Evolutionary conservation across 2,329 filamentous ascomycete species (phyloP).

Genomic region (Cytospora piceae): DNA sequence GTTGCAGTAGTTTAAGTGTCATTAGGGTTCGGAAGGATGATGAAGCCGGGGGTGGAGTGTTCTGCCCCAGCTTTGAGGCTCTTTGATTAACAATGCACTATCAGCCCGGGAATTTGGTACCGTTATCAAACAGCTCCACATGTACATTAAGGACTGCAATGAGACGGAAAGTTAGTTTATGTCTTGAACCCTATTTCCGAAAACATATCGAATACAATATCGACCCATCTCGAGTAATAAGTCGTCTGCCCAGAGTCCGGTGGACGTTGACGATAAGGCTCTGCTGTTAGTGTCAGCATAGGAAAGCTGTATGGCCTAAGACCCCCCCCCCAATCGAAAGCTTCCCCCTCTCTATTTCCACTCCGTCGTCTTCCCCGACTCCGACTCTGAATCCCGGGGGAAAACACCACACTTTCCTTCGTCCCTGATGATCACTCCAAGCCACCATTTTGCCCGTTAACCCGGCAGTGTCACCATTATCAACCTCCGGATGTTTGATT

Average conservation of each 20-base stretch:
- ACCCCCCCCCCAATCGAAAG: too few species aligned
- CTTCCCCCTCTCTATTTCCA: not conserved
- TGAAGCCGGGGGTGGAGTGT: not conserved
- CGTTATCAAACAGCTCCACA: not conserved
- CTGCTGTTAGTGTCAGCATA: slow-evolving; percentile 1
- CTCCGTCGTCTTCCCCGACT: not conserved
- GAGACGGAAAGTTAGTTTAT: fast-evolving
- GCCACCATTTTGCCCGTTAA: not conserved
- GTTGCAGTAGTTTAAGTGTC: too few species aligned
- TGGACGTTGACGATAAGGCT: slow-evolving; percentile 5
- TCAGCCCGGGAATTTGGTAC: too few species aligned
- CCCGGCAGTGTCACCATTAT: not conserved
- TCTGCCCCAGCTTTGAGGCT: slow-evolving; percentile 8
- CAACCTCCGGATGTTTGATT: not conserved
- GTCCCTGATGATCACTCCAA: not conserved
- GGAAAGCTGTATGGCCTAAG: not conserved
- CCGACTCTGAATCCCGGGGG: not conserved
- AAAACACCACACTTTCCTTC: not conserved
- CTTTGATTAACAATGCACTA: slow-evolving; percentile 5
- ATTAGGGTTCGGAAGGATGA: not conserved
- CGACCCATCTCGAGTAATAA: too few species aligned
- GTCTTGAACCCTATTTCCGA: fast-evolving
- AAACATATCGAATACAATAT: not conserved
- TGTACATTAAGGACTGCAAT: not conserved
- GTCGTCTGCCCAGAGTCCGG: too few species aligned